Conservation (phyloP, 2,329 filamentous ascomycete species). For the Fusarium nematophilum region DNA sequence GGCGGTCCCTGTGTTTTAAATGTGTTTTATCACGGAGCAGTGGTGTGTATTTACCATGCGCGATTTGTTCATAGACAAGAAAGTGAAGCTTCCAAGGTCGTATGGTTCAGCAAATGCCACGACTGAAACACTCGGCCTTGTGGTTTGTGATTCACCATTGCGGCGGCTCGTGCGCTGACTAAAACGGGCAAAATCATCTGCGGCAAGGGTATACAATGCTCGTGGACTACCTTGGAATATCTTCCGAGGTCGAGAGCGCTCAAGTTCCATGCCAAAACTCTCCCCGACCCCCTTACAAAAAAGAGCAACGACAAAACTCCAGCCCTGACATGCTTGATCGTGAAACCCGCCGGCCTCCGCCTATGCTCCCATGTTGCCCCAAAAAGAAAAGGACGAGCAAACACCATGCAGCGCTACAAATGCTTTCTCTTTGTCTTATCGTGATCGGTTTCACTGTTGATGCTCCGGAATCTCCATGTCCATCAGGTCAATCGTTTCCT, state of each 20-base stretch:
- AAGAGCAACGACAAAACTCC: slow-evolving; percentile 23
- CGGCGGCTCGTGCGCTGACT: no score
- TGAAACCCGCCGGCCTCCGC: slow-evolving; percentile 3
- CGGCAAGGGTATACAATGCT: not conserved
- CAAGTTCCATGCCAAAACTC: not conserved
- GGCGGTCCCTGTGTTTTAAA: slow-evolving; percentile 21
- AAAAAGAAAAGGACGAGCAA: not conserved
- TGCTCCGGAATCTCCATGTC: slow-evolving; percentile 53
- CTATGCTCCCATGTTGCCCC: slow-evolving; percentile 8
- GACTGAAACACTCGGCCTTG: no score
- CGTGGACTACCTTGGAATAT: not conserved
- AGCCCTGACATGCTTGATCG: not conserved
- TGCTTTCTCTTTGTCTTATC: not conserved
- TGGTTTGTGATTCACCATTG: no score
- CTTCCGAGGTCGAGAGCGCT: not conserved
- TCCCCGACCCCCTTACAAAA: not conserved
- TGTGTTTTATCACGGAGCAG: slow-evolving; percentile 31
- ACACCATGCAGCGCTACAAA: slow-evolving; percentile 6
- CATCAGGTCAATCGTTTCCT: slow-evolving; percentile 44
- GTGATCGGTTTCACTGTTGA: slow-evolving; percentile 16
- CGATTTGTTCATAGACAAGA: slow-evolving; percentile 30
- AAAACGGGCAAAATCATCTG: no score
- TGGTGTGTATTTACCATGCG: slow-evolving; percentile 26
- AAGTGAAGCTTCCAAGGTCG: slow-evolving; percentile 12
- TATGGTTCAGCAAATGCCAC: no score